Evolutionary conservation across 768 basidiomycete genomes (phyloP), one percentile per base, ranked within the genome.

Genomic region (Russula compacta): DNA sequence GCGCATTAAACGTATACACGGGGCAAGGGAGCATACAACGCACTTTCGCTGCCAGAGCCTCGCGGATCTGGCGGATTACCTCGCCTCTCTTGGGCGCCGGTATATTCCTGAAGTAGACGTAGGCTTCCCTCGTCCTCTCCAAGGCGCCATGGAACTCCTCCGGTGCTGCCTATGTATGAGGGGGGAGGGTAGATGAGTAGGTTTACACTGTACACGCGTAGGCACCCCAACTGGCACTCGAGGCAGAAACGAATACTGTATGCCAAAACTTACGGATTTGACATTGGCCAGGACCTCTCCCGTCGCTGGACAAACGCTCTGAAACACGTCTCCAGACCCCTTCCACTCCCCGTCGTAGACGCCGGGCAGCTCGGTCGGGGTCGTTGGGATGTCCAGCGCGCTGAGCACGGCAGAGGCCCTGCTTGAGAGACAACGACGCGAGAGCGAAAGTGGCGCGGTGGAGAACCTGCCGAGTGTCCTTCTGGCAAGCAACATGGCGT

Each of bases 81-180:
- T 97, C 92, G 15, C 95, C 95, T 59, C 95, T 80, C 53, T 83
- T 84, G 3, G 95, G 95, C 12, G 91, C 91, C 50, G 95, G 92
- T 38, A 94, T 77, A 62, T 76, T 79, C 73, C 92, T 79, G 72
- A 95, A 86, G 61, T 74, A 67, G 8, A 74, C 72, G 69, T 86
- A 87, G 6, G 94, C 95, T 53, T 89, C 87, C 47, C 85, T 78
- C 12, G 90, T 79, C 65, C 81, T 85, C 59, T 79, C 78, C 61
- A 98, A 70, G 3, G 86, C 81, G 17, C 77, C 74, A 57, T 86
- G 80, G 4, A 94, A 78, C 68, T 98, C 95, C 58, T 79, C 73
- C 9, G 84, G 83, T 9, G 86, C 83, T 0, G 89, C 86, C 83
- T 87, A 47, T 32, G 11, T 10, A 32, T 4, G 6, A 9, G 11